Conservation (phyloP, 148 eudicot genomes). For the Pouteria glomerata region DNA sequence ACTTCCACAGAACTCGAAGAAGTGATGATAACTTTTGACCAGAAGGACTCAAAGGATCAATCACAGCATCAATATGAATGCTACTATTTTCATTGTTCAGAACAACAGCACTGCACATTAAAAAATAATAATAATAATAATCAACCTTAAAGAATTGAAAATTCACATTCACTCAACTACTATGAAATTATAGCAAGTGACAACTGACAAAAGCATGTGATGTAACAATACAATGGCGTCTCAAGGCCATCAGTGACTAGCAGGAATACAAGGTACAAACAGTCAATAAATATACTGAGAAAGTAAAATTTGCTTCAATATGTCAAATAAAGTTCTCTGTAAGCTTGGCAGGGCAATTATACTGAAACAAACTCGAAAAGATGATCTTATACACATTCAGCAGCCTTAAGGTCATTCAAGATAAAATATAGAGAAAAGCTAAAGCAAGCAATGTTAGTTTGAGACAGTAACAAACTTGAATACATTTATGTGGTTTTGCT, state of each 20-base stretch:
- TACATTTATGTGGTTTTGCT: slow-evolving; percentile 4
- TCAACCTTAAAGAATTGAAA: not conserved
- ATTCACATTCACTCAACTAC: not conserved
- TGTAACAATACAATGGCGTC: not conserved
- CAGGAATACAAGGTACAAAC: not conserved
- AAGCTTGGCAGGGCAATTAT: too few relatives aligned
- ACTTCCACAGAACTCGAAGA: slow-evolving; percentile 63
- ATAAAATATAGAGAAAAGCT: not conserved
- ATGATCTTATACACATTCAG: not conserved
- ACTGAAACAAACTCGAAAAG: not conserved
- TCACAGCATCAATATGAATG: slow-evolving; percentile 91
- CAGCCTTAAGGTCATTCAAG: not conserved
- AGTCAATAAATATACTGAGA: too few relatives aligned
- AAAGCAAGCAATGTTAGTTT: not conserved
- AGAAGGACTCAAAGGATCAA: slow-evolving; percentile 90
- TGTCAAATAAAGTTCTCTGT: not conserved
- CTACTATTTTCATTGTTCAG: slow-evolving; percentile 54
- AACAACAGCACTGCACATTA: slow-evolving; percentile 70
- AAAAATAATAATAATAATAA: slow-evolving; percentile 3
- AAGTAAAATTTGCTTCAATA: not conserved
- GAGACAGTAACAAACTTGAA: not conserved
- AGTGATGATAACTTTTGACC: slow-evolving; percentile 89
- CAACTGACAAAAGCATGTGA: not conserved
- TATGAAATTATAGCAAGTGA: not conserved
- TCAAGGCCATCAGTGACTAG: not conserved